Evolutionary conservation across 306 rosid species (phyloP), one percentile per base, ranked within the genome.

Genomic region (Lathyrus aphaca): DNA sequence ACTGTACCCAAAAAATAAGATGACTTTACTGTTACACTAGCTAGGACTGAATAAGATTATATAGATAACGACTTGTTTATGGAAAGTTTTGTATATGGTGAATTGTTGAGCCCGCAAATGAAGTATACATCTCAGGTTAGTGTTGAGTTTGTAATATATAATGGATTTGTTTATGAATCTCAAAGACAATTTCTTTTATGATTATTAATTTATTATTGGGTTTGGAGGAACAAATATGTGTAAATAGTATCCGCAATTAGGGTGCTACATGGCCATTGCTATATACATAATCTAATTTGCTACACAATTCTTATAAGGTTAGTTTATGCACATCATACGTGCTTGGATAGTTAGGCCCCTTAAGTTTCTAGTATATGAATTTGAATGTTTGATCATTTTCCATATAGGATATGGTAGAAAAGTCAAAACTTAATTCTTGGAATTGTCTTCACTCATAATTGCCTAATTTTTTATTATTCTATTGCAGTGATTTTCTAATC

Each of bases 41-140:
- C 12, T 66, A 15, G 54, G 63, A 37, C 48, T 39, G 61, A 62
- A 65, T 44, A 44, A 44, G 53, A 53, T 37, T 76, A 79, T 68
- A 76, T 55, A 77, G 49, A 71, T 59, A 50, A 29, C 64, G 64
- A 39, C 40, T 40, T 23, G 46, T 53, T 17, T 53, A 38, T 23
- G 27, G 6, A 27, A 15, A 21, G 45, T 51, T 48, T 37, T 66
- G 71, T 55, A 38, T 30, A 45, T 67, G 38, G 42, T 30, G 59
- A 72, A 38, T 13, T 73, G 59, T 66, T 39, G 40, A 43, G 63
- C 59, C 11, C 27, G 1, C 1, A 38, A 61, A 63, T 74, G 58
- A 64, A 62, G 23, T 68, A 37, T 72, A 10, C 63, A 56, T 64
- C 11, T 16, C 19, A 17, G 67, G 13, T 6, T 70, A 77, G 17